Conservation (phyloP, 2,329 filamentous ascomycete genomes). For the Fusarium sarcochroum region DNA sequence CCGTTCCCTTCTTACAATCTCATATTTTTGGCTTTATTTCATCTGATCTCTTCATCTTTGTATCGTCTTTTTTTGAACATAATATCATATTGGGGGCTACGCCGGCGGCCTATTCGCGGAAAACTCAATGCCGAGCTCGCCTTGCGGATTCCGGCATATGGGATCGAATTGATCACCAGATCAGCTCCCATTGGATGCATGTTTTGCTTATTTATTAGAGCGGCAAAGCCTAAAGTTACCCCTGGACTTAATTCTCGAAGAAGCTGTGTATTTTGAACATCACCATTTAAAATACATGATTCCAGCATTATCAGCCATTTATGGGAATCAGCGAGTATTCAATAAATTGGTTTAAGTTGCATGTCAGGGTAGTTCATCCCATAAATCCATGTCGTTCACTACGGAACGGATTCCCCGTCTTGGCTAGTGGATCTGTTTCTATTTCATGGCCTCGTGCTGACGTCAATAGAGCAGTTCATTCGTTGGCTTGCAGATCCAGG, state of each 20-base stretch:
- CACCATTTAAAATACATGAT: no score
- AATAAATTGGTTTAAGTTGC: neutral
- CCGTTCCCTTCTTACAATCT: neutral
- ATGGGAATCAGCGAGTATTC: no score
- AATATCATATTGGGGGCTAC: neutral
- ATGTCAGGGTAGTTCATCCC: conserved; percentile 23
- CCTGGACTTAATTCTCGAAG: no score
- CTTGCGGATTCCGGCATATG: neutral
- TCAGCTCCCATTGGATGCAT: no score
- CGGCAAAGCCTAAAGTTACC: no score
- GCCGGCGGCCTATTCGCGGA: no score
- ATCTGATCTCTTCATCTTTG: neutral
- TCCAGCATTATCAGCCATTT: no score
- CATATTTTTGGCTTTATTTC: neutral
- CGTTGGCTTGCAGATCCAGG: conserved; percentile 1
- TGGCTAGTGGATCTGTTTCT: conserved; percentile 28
- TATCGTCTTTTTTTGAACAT: neutral
- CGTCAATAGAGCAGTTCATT: conserved; percentile 35
- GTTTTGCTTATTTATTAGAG: no score
- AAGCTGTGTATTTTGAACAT: no score
- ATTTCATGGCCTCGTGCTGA: conserved; percentile 31
- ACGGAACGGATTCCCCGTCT: conserved; percentile 2
- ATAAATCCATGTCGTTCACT: neutral
- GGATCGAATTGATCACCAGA: neutral
- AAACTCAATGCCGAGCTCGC: neutral